Percentiles rank a stretch among this genome's conserved stretches.
Conservation (phyloP, 441 rosid genomes). For the Melastoma candidum region DNA sequence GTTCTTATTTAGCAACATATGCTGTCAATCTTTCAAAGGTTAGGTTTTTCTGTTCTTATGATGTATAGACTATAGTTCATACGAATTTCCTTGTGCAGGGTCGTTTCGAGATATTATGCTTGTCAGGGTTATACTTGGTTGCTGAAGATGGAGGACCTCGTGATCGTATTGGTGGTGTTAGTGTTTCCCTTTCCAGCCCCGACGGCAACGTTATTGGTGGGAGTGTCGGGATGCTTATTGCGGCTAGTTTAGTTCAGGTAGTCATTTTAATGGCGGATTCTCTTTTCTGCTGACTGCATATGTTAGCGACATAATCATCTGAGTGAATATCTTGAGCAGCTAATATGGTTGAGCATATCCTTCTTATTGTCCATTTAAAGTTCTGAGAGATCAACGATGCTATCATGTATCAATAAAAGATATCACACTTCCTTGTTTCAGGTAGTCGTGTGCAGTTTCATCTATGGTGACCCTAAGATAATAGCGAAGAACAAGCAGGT, state of each 20-base stretch:
- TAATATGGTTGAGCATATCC: too few relatives aligned
- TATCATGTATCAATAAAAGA: too few relatives aligned
- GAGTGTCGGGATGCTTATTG: conserved; percentile 68
- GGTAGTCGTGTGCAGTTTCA: conserved; percentile 93
- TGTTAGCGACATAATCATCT: too few relatives aligned
- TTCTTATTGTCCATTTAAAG: too few relatives aligned
- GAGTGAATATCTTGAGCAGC: too few relatives aligned
- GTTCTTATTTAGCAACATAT: too few relatives aligned
- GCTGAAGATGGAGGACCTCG: conserved; percentile 79
- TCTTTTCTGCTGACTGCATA: too few relatives aligned
- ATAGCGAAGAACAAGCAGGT: conserved; percentile 36
- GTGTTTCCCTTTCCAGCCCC: conserved; percentile 85
- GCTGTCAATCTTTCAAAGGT: too few relatives aligned
- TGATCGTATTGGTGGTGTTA: conserved; percentile 78
- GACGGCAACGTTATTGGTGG: conserved; percentile 95
- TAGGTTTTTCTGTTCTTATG: too few relatives aligned
- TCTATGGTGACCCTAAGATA: conserved; percentile 52
- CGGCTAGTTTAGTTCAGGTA: conserved; percentile 88
- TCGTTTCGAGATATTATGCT: conserved; percentile 80
- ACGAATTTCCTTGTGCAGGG: conserved; percentile 48
- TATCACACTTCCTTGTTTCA: conserved; percentile 23
- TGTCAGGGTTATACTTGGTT: conserved; percentile 90
- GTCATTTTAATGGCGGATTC: conserved; percentile 2
- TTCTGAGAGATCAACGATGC: too few relatives aligned
- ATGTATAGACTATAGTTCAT: conserved; percentile 16